Evolutionary conservation across 441 rosid species (phyloP).

Genomic region (Croton setiger): DNA sequence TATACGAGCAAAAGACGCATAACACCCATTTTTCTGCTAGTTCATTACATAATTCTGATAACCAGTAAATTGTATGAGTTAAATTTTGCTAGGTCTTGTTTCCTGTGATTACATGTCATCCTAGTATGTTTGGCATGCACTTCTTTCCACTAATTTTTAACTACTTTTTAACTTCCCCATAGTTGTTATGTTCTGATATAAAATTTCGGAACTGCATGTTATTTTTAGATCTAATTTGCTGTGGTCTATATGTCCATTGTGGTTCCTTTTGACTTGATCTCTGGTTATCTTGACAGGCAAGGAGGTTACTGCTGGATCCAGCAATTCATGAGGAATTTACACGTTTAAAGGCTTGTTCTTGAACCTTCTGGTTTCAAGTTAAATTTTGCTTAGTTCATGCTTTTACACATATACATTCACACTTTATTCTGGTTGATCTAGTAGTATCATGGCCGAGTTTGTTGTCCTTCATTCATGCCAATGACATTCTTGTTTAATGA

Average conservation of each 20-base stretch:
- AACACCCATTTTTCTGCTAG: too few species aligned
- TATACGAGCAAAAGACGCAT: too few species aligned
- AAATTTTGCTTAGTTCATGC: slow-evolving; percentile 14
- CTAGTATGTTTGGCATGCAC: not conserved
- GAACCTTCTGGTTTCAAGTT: slow-evolving; percentile 13
- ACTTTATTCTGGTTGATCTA: not conserved
- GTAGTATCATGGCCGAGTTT: not conserved
- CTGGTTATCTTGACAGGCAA: slow-evolving; percentile 55
- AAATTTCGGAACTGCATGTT: not conserved
- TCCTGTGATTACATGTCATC: not conserved
- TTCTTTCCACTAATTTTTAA: not conserved
- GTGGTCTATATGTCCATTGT: not conserved
- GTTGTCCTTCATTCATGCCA: not conserved
- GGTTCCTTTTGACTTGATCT: not conserved
- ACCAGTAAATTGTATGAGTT: not conserved
- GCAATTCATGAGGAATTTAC: slow-evolving; percentile 96
- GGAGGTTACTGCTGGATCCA: slow-evolving; percentile 90
- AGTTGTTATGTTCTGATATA: not conserved
- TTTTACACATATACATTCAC: not conserved
- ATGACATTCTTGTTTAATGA: not conserved
- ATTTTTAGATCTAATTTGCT: not conserved
- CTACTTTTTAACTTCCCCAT: not conserved
- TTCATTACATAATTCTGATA: too few species aligned
- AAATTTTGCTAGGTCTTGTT: not conserved
- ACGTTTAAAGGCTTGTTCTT: slow-evolving; percentile 72